phyloP scores from a whole-genome alignment of 2,329 filamentous ascomycete genomes.

The Penicillium sp. region DNA sequence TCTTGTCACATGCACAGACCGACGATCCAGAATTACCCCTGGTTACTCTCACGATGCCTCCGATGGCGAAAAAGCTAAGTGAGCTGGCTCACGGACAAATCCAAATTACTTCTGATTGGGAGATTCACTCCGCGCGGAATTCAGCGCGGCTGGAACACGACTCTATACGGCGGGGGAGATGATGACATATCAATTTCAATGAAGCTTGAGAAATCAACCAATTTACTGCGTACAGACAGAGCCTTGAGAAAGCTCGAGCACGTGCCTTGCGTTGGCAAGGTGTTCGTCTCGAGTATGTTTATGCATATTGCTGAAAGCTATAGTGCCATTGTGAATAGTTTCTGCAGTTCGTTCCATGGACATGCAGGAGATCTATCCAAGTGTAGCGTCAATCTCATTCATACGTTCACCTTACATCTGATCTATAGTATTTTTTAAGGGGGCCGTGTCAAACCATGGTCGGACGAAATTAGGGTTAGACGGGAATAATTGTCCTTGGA shows the following conservation, averaged over 20 bases:
- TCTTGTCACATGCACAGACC: constrained; percentile 11
- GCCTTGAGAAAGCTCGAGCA: neutral
- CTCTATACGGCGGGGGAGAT: constrained; percentile 18
- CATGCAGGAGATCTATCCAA: too few relatives aligned
- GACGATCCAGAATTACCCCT: constrained; percentile 22
- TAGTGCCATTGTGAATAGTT: too few relatives aligned
- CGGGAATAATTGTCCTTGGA: neutral
- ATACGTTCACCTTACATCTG: too few relatives aligned
- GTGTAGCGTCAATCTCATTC: too few relatives aligned
- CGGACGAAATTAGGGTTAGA: neutral
- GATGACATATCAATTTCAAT: too few relatives aligned
- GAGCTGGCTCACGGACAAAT: constrained; percentile 26
- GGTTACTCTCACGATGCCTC: constrained; percentile 18
- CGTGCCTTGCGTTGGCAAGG: neutral
- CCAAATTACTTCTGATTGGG: constrained; percentile 30
- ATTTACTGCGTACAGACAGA: too few relatives aligned
- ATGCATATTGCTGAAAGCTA: too few relatives aligned
- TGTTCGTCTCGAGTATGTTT: too few relatives aligned
- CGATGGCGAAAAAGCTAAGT: constrained; percentile 20
- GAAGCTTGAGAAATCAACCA: too few relatives aligned
- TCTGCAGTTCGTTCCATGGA: too few relatives aligned
- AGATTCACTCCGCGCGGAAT: constrained; percentile 30
- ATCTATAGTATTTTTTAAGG: too few relatives aligned
- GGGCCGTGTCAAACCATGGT: too few relatives aligned
- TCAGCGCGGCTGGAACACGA: constrained; percentile 25